A percentile compares a stretch with the other conserved stretches of the same genome.
phyloP scores from a whole-genome alignment of 352 stramenopile genomes.

The Achlya hypogyna region DNA sequence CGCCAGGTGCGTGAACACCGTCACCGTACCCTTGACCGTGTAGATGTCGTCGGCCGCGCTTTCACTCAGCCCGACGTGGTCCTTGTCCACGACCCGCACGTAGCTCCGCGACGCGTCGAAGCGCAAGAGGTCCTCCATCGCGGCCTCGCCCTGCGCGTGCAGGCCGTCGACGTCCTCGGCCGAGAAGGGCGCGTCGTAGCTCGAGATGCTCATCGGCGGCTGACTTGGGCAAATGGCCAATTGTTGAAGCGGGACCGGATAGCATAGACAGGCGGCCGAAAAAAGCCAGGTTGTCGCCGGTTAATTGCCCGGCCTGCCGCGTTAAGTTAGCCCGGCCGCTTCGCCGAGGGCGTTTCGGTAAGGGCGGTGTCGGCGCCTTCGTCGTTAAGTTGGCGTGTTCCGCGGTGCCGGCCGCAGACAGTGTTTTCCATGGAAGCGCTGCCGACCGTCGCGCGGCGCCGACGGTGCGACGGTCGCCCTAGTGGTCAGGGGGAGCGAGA shows the following conservation, averaged over 20 bases:
- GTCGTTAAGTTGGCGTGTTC: no score
- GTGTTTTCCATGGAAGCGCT: no score
- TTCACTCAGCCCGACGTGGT: constrained; percentile 3
- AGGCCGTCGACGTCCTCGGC: constrained; percentile 5
- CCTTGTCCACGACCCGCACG: constrained; percentile 11
- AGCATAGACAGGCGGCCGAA: not conserved
- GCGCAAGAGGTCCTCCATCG: constrained; percentile 5
- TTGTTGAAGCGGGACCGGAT: not conserved
- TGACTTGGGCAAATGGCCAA: not conserved
- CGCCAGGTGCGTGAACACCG: constrained; percentile 13
- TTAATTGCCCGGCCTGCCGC: no score
- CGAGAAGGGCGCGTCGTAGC: constrained; percentile 13
- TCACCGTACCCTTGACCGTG: constrained; percentile 13
- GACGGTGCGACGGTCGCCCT: no score
- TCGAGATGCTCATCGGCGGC: not conserved
- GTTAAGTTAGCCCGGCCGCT: no score
- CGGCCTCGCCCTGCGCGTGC: constrained; percentile 9
- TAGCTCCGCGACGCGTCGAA: constrained; percentile 2
- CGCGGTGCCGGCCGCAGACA: no score
- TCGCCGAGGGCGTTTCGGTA: no score
- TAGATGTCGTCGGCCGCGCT: not conserved
- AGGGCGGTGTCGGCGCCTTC: no score
- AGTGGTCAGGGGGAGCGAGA: no score
- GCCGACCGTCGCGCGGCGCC: no score
- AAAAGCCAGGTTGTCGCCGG: no score